A percentile compares a stretch with the other conserved stretches of the same genome.
These are phyloP conservation scores for Haematococcus lacustris DNA, from an alignment of 139 green algal genomes.

Conservation along the genomic window DNA sequence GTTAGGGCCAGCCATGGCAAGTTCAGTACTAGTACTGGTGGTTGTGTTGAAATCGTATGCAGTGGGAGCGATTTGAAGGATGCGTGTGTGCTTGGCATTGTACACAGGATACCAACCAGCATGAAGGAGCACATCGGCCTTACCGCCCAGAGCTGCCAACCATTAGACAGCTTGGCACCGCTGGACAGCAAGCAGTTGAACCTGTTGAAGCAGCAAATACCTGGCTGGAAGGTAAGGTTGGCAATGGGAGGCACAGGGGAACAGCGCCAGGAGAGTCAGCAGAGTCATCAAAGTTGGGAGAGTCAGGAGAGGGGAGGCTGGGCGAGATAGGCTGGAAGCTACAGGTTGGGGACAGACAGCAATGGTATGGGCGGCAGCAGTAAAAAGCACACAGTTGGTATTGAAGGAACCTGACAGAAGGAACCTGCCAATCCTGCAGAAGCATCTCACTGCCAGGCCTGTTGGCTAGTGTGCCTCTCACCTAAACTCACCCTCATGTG, in stretches of 20 bases:
- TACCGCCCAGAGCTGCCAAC: constrained; percentile 25
- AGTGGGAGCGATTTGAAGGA: not conserved
- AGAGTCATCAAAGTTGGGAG: not conserved
- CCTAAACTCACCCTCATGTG: not conserved
- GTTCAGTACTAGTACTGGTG: too few relatives aligned
- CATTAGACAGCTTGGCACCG: constrained; percentile 20
- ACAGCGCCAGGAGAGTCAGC: not conserved
- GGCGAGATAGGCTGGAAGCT: not conserved
- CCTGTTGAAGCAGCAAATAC: constrained; percentile 43
- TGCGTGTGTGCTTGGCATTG: not conserved
- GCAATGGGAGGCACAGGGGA: not conserved
- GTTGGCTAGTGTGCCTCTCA: too few relatives aligned
- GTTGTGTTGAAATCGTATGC: too few relatives aligned
- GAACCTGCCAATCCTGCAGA: not conserved
- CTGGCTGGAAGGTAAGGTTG: constrained; percentile 3
- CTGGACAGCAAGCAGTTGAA: constrained; percentile 27
- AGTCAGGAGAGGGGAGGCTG: not conserved
- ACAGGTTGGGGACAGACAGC: not conserved
- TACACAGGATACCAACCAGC: constrained; percentile 32
- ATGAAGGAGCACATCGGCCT: constrained; percentile 33
- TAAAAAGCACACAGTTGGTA: not conserved
- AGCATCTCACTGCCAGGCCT: not conserved
- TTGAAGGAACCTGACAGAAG: not conserved
- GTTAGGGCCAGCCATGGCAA: not conserved
- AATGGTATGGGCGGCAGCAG: not conserved